Evolutionary conservation across 2,329 filamentous ascomycete species (phyloP).

Genomic region (Aspergillus tamarii): DNA sequence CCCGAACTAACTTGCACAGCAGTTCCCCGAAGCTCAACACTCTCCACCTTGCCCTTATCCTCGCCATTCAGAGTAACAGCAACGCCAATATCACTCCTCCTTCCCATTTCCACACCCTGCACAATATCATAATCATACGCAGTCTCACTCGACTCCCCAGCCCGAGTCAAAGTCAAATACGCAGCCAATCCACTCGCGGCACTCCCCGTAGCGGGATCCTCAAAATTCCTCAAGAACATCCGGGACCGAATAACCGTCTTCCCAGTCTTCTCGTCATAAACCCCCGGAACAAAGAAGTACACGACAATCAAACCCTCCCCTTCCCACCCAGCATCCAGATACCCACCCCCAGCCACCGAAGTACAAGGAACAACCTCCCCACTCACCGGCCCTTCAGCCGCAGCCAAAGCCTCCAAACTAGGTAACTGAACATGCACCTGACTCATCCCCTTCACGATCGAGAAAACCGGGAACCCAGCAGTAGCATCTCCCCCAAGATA

Average conservation of each 20-base stretch:
- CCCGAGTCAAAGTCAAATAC: slow-evolving; percentile 56
- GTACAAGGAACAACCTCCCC: slow-evolving; percentile 27
- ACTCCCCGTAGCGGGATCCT: slow-evolving; percentile 54
- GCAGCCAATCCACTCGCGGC: slow-evolving; percentile 61
- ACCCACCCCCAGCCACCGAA: slow-evolving; percentile 8
- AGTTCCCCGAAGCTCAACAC: slow-evolving; percentile 38
- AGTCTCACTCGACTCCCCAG: slow-evolving; percentile 20
- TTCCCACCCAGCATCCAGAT: slow-evolving; percentile 40
- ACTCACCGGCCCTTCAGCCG: slow-evolving; percentile 27
- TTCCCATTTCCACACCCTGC: slow-evolving; percentile 71
- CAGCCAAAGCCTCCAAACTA: slow-evolving; percentile 60
- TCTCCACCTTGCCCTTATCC: slow-evolving; percentile 29
- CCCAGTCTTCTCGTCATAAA: slow-evolving; percentile 63
- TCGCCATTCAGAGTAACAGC: slow-evolving; percentile 28
- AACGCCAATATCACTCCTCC: slow-evolving; percentile 47
- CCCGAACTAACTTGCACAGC: slow-evolving; percentile 33
- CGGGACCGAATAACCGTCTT: slow-evolving; percentile 37
- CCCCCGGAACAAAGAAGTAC: slow-evolving; percentile 38
- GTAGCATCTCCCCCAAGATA: slow-evolving; percentile 15
- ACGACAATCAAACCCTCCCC: slow-evolving; percentile 29
- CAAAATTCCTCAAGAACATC: slow-evolving; percentile 31
- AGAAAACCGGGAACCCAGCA: slow-evolving; percentile 36
- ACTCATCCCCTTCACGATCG: slow-evolving; percentile 46
- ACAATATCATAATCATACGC: slow-evolving; percentile 55
- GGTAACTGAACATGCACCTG: slow-evolving; percentile 69